Percentiles rank a stretch among this genome's conserved stretches.
Conservation (phyloP, 2,329 filamentous ascomycete species). For the Claviceps sp. region DNA sequence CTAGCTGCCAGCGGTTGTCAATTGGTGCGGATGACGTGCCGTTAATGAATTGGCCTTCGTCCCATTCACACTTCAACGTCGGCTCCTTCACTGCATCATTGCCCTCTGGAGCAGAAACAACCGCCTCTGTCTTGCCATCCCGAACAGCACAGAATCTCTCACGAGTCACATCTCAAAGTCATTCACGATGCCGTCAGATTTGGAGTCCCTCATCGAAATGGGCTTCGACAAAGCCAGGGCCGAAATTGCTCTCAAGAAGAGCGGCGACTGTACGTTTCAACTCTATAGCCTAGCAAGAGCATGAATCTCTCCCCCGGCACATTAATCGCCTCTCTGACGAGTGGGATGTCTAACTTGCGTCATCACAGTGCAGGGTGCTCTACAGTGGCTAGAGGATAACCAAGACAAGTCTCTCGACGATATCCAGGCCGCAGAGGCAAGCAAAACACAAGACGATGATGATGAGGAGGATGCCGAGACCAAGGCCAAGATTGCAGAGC, state of each 20-base stretch:
- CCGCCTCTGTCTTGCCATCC: neutral
- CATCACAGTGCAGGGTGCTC: constrained; percentile 63
- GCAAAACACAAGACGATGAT: constrained; percentile 30
- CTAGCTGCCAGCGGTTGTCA: too few relatives aligned
- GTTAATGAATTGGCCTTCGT: too few relatives aligned
- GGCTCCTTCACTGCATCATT: neutral
- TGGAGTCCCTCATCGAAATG: constrained; percentile 52
- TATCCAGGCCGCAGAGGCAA: constrained; percentile 40
- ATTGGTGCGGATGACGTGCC: too few relatives aligned
- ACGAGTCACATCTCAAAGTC: neutral
- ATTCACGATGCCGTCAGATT: constrained; percentile 34
- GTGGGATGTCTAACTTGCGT: neutral
- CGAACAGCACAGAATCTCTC: neutral
- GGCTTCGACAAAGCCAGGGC: constrained; percentile 75
- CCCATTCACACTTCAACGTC: neutral
- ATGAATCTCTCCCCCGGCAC: neutral
- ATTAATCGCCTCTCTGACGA: neutral
- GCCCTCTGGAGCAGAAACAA: neutral
- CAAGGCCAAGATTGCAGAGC: constrained; percentile 45
- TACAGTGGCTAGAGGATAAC: constrained; percentile 91
- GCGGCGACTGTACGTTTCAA: constrained; percentile 56
- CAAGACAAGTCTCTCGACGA: constrained; percentile 79
- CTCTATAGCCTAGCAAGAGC: neutral
- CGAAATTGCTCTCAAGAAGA: constrained; percentile 71
- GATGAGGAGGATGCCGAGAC: constrained; percentile 34